Percentiles rank a stretch among this genome's conserved stretches.
These are phyloP conservation scores for Euptelea pleiosperma DNA, from an alignment of 164 flowering plant species.

Conservation along the genomic window DNA sequence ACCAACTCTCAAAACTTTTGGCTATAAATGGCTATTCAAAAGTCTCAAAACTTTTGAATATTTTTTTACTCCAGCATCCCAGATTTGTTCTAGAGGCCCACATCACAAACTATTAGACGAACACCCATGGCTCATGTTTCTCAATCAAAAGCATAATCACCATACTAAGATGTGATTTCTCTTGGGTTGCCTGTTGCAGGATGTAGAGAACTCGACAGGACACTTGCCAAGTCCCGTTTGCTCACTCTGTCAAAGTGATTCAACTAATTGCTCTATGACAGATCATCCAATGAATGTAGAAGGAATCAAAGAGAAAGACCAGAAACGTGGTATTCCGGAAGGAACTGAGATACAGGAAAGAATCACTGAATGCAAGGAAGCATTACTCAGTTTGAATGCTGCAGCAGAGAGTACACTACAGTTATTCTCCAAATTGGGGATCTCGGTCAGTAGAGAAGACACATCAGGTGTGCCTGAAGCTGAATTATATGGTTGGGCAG, in stretches of 20 bases:
- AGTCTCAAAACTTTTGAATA: too few relatives aligned
- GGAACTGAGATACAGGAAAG: slow-evolving; percentile 21
- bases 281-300: slow-evolving; percentile 4
- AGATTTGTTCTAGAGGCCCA: too few relatives aligned
- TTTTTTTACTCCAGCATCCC: too few relatives aligned
- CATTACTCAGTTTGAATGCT: slow-evolving; percentile 36
- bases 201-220: slow-evolving; percentile 1
- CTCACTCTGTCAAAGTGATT: slow-evolving; percentile 9
- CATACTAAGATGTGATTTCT: background rate
- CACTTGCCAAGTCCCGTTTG: background rate
- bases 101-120: too few relatives aligned
- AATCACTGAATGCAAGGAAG: slow-evolving; percentile 36
- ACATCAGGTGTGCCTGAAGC: slow-evolving; percentile 11
- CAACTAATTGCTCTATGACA: slow-evolving; percentile 1
- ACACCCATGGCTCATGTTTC: too few relatives aligned
- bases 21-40: too few relatives aligned
- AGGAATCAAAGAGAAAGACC: slow-evolving; percentile 8
- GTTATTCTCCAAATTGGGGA: slow-evolving; percentile 31
- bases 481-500: slow-evolving; percentile 33
- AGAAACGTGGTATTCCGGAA: slow-evolving; percentile 4
- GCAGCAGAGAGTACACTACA: slow-evolving; percentile 40
- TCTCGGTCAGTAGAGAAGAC: slow-evolving; percentile 19
- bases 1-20: background rate
- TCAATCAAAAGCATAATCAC: background rate
- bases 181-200: slow-evolving; percentile 13